These are phyloP conservation scores for Geranium brycei DNA, from an alignment of 345 rosid species.

Conservation along the genomic window DNA sequence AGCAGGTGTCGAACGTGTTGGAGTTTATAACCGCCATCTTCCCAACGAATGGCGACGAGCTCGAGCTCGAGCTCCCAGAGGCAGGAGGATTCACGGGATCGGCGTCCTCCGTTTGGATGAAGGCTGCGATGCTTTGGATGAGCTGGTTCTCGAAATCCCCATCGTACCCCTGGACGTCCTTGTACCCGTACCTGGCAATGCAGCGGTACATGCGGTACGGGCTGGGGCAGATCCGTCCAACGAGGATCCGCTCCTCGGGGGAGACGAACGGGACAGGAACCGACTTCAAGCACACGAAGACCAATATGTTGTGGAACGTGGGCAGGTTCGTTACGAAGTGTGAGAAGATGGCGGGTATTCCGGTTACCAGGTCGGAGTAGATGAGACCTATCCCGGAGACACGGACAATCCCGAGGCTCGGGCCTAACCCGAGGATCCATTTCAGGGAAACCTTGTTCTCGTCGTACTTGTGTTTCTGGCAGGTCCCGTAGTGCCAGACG, in stretches of 20 bases:
- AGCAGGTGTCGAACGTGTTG: conserved; percentile 32
- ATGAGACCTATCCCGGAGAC: conserved; percentile 93
- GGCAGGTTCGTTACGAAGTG: conserved; percentile 93
- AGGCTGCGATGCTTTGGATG: conserved; percentile 84
- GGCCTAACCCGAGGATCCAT: conserved; percentile 86
- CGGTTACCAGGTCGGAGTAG: conserved; percentile 83
- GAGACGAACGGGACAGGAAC: conserved; percentile 81
- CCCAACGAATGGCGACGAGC: conserved; percentile 52
- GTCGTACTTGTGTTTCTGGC: conserved; percentile 77
- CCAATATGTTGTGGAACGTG: conserved; percentile 82
- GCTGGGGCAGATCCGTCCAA: conserved; percentile 89
- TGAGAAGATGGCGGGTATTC: conserved; percentile 89
- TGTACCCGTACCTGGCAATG: conserved; percentile 87
- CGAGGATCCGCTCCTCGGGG: conserved; percentile 85
- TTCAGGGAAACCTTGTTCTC: conserved; percentile 78
- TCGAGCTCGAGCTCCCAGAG: conserved; percentile 27
- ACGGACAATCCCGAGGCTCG: conserved; percentile 91
- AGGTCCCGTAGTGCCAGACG: conserved; percentile 86
- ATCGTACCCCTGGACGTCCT: conserved; percentile 70
- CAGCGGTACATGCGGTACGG: conserved; percentile 91
- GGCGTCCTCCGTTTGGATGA: conserved; percentile 88
- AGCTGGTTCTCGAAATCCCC: conserved; percentile 74
- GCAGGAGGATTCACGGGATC: conserved; percentile 1
- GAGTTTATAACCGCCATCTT: conserved; percentile 89
- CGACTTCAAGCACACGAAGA: conserved; percentile 89